Conservation (phyloP, 805 yeast species). For the Starmerella cellae region DNA sequence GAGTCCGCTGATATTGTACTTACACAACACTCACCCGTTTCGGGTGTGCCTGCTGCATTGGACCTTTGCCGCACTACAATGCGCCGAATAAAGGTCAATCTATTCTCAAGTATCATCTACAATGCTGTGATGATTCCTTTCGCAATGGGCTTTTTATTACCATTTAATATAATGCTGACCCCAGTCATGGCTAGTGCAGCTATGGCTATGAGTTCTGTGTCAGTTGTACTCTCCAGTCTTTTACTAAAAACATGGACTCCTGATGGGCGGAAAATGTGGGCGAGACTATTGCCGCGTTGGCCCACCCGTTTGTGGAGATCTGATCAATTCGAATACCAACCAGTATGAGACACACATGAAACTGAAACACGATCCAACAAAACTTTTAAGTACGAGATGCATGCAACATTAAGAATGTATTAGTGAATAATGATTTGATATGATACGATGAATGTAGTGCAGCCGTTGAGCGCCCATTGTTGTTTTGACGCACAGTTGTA, state of each 20-base stretch:
- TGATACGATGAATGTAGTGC: too few relatives aligned
- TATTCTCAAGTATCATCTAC: constrained; percentile 74
- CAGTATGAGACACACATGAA: neutral
- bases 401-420: too few relatives aligned
- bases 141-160: constrained; percentile 83
- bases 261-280: neutral
- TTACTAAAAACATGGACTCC: constrained; percentile 45
- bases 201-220: constrained; percentile 85
- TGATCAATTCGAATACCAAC: neutral
- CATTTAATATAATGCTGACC: constrained; percentile 57
- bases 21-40: constrained; percentile 26
- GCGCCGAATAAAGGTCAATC: constrained; percentile 63
- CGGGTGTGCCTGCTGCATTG: constrained; percentile 38
- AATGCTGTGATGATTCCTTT: constrained; percentile 82
- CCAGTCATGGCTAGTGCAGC: constrained; percentile 88
- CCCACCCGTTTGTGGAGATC: too few relatives aligned
- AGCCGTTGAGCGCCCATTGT: too few relatives aligned
- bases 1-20: constrained; percentile 93
- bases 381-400: too few relatives aligned
- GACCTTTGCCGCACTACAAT: constrained; percentile 61
- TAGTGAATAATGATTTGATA: too few relatives aligned
- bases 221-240: constrained; percentile 75
- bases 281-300: too few relatives aligned
- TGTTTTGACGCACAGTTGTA: too few relatives aligned
- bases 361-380: too few relatives aligned